These are phyloP conservation scores for Candida sp. DNA, from an alignment of 1,139 yeast genomes.

Conservation along the genomic window DNA sequence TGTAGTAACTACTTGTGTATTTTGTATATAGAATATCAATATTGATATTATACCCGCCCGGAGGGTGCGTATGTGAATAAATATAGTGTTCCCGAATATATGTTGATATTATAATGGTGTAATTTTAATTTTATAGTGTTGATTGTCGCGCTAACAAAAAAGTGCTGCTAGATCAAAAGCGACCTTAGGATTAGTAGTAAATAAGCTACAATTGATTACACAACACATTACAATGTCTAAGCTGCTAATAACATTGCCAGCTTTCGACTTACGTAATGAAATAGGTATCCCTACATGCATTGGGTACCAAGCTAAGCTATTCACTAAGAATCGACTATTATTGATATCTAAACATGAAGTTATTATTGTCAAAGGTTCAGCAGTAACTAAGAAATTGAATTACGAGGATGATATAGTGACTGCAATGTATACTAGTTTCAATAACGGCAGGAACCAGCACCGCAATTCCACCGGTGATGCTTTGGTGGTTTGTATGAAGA, in stretches of 20 bases:
- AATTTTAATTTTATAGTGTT: no score
- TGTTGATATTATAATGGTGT: not conserved
- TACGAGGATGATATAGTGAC: conserved; percentile 46
- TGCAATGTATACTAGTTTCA: conserved; percentile 49
- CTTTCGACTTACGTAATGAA: conserved; percentile 12
- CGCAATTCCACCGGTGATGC: conserved; percentile 15
- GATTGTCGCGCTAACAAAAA: no score
- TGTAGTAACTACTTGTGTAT: not conserved
- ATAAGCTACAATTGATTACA: no score
- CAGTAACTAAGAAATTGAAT: conserved; percentile 42
- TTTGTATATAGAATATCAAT: conserved; percentile 8
- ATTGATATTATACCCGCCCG: no score
- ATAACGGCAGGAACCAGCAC: conserved; percentile 3
- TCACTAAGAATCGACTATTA: conserved; percentile 27
- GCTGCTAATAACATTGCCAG: conserved; percentile 14
- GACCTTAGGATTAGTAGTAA: no score
- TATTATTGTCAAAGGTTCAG: conserved; percentile 12
- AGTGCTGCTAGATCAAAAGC: no score
- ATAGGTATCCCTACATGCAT: conserved; percentile 1
- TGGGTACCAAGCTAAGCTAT: conserved; percentile 12
- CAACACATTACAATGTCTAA: not conserved
- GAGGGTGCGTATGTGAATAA: no score
- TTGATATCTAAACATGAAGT: conserved; percentile 20
- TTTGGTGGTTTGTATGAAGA: conserved; percentile 49
- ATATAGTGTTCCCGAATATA: conserved; percentile 2